phyloP scores from a whole-genome alignment of 192 early-diverging fungal genomes.

The Tieghemiomyces parasiticus region DNA sequence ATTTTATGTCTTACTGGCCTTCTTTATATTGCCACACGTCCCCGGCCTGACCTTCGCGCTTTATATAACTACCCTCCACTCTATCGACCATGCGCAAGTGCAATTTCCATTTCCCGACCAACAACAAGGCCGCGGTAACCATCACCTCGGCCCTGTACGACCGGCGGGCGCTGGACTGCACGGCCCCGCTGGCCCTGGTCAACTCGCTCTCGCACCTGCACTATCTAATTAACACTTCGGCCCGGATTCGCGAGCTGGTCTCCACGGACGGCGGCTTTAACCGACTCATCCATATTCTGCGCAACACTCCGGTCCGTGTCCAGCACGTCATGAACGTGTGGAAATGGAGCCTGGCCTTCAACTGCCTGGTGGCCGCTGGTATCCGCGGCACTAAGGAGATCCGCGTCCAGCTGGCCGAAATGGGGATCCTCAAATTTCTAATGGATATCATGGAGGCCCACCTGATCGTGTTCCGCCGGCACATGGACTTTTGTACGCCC shows the following conservation, averaged over 20 bases:
- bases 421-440: conserved; percentile 71
- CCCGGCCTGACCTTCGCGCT: no score
- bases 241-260: conserved; percentile 66
- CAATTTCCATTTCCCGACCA: conserved; percentile 62
- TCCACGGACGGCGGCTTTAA: conserved; percentile 80
- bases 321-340: conserved; percentile 52
- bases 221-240: conserved; percentile 68
- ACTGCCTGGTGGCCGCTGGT: conserved; percentile 76
- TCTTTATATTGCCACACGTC: no score
- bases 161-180: conserved; percentile 87
- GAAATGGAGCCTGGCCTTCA: conserved; percentile 73
- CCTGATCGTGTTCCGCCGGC: no score
- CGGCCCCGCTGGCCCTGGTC: conserved; percentile 70
- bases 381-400: conserved; percentile 68
- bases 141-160: conserved; percentile 76
- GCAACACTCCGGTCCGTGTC: conserved; percentile 38
- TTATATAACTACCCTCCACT: no score
- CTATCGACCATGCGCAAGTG: conserved; percentile 59
- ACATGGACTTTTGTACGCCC: no score
- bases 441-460: conserved; percentile 51
- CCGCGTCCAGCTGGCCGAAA: conserved; percentile 68
- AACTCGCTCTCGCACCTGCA: conserved; percentile 79
- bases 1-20: no score
- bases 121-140: conserved; percentile 63
- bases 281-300: conserved; percentile 68